Evolutionary conservation across 2,329 filamentous ascomycete genomes (phyloP), one percentile per base, ranked within the genome.

Genomic region (Parafenestella ontariensis): DNA sequence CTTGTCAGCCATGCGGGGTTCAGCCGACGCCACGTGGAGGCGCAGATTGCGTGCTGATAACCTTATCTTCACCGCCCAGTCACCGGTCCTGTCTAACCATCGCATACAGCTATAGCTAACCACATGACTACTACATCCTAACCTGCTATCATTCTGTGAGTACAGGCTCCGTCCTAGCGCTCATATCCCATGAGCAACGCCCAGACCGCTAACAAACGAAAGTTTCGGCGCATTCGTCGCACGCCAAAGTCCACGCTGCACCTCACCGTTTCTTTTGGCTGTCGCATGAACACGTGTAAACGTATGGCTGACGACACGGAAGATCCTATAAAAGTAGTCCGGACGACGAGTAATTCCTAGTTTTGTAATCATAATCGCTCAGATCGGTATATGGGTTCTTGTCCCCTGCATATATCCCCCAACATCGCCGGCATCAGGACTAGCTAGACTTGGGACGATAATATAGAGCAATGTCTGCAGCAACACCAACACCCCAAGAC

Each of bases 401-500:
- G n/a, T n/a, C n/a, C n/a, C n/a, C 3, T 23, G n/a, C 21, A 24
- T 40, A 40, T 1, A 15, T 11, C 2, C 11, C 8, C 36, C 6
- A 15, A 39, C 3, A 40, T n/a, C 15, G 5, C 13, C 5, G 8
- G 31, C 4, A 9, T 13, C 20, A 7, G 1, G 6, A 40, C 11
- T 24, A 24, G 5, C 15, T 9, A 13, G 20, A 23, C 10, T 23
- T 15, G 13, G 15, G n/a, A n/a, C 18, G 7, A 1, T 5, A 23
- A 1, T 21, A 40, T 3, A 23, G 15, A 40, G 46, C 6, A 7
- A 70, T 66, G 65, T 68, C 66, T 0, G 54, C 64, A 1, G 56
- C 62, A 20, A 69, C 68, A 20, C 66, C 68, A n/a, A 69, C 66
- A 8, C 66, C 66, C 13, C 59, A 56, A 40, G 66, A 69, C 40